phyloP scores from a whole-genome alignment of 345 rosid genomes.

The Reutealis trisperma region DNA sequence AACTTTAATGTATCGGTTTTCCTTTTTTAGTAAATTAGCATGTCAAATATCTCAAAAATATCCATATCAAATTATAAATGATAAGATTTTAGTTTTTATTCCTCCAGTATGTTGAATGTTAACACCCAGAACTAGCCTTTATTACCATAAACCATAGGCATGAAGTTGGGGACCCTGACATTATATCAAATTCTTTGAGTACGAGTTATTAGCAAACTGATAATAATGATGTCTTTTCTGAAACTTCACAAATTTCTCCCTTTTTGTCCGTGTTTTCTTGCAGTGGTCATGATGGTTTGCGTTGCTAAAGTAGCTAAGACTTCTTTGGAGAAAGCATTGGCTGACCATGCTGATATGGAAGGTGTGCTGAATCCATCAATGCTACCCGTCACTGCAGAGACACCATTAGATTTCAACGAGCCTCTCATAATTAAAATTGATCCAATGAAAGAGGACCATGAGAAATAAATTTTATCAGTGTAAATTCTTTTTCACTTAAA shows the following conservation, averaged over 20 bases:
- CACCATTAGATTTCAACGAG: constrained; percentile 48
- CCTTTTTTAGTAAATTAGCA: no score
- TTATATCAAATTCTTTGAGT: no score
- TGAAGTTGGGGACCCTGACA: no score
- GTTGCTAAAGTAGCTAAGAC: constrained; percentile 80
- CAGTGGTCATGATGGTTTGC: constrained; percentile 74
- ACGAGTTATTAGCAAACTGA: no score
- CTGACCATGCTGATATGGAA: constrained; percentile 68
- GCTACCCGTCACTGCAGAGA: constrained; percentile 43
- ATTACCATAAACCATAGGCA: no score
- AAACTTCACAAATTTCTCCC: background rate
- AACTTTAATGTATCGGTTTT: no score
- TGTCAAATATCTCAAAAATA: no score
- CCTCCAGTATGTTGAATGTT: no score
- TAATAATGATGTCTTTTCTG: no score
- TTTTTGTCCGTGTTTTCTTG: background rate
- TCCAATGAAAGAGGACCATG: constrained; percentile 34
- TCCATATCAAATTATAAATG: no score
- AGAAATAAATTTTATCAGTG: constrained; percentile 37
- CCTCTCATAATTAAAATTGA: constrained; percentile 87
- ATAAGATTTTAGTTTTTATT: no score
- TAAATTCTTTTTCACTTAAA: constrained; percentile 36
- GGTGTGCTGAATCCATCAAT: constrained; percentile 39
- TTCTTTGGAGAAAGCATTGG: constrained; percentile 87
- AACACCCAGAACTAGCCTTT: no score